Base-by-base conservation (phyloP, 306 rosid genomes). In the Hylodesmum podocarpum region DNA sequence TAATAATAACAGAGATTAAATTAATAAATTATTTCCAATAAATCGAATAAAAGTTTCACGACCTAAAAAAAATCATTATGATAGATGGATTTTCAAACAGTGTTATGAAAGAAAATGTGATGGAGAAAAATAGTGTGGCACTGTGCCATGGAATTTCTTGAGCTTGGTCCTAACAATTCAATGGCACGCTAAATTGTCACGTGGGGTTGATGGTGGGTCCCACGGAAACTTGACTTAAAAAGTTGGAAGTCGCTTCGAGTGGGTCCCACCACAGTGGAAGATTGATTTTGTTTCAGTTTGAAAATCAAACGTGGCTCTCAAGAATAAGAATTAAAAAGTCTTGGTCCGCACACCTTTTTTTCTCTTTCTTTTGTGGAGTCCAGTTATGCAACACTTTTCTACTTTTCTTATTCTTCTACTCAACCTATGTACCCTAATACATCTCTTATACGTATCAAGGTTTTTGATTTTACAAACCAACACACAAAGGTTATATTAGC, bases 371-470 rank as follows among this genome's bases (percentile, higher is more conserved):
- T 61, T 47, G 87, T 84, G 87, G 88, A 78, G 9, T 84, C 86
- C 88, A 84, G 88, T 67, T 84, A 78, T 78, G 27, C 58, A 58
- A 24, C 27, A 53, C 41, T 16, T 47, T 68, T 70, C 63, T 31
- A 1, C 37, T 27, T 54, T 25, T 55, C 18, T 57, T 1, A 27
- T 28, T 28, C 21, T 21, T 14, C 9, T 25, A 24, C 62, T 54
- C 37, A 24, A 54, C 4, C 5, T 11, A 41, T 47, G 54, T 50
- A 8, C 39, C 2, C 39, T 15, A 0, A 58, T 28, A 28, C 40
- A 22, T 28, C 14, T 58, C 65, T 28, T 37, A 13, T 8, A 12
- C 43, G 2, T 37, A 37, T 63, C 22, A 41, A 41, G 47, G 47
- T 11, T 41, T 8, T 37, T 37, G 3, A 33, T 33, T 37, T 37